These are phyloP conservation scores for Pleurotus sapidus DNA, from an alignment of 768 basidiomycete genomes.

Conservation along the genomic window DNA sequence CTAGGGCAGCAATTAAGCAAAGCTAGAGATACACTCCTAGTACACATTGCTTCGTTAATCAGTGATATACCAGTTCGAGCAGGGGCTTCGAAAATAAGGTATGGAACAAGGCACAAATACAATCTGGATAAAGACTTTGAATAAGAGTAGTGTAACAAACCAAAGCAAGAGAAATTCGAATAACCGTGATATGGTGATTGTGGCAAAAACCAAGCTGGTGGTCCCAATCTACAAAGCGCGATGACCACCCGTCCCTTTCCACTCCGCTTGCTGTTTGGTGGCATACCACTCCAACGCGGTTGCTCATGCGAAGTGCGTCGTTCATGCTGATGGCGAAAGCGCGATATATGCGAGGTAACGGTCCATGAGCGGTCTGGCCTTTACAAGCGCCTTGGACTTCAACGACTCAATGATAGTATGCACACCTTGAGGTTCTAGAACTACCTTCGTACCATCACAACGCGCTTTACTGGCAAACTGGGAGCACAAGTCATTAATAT, in stretches of 20 bases:
- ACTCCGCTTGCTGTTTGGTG: too few species aligned
- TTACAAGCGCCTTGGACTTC: constrained; percentile 5
- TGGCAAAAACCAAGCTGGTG: neutral
- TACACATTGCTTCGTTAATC: neutral
- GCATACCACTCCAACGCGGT: neutral
- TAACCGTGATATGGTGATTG: neutral
- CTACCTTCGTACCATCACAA: constrained; percentile 83
- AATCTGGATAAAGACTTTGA: constrained; percentile 7
- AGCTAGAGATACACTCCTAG: neutral
- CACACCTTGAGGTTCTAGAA: constrained; percentile 59
- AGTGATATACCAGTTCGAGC: neutral
- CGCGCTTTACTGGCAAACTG: constrained; percentile 81
- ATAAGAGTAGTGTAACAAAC: constrained; percentile 5
- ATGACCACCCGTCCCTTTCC: too few species aligned
- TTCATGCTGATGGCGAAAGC: neutral
- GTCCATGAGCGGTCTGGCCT: neutral
- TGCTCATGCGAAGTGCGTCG: neutral
- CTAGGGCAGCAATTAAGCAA: too few species aligned
- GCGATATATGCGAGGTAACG: neutral
- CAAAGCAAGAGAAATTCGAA: neutral
- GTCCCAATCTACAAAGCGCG: neutral
- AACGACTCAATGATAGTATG: constrained; percentile 44
- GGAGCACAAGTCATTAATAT: constrained; percentile 74
- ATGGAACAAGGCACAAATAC: constrained; percentile 4
- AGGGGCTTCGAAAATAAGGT: neutral